Percentiles rank a stretch among this genome's conserved stretches.
Evolutionary conservation across 2,329 filamentous ascomycete species (phyloP).

Genomic region (Colletotrichum paranaense): DNA sequence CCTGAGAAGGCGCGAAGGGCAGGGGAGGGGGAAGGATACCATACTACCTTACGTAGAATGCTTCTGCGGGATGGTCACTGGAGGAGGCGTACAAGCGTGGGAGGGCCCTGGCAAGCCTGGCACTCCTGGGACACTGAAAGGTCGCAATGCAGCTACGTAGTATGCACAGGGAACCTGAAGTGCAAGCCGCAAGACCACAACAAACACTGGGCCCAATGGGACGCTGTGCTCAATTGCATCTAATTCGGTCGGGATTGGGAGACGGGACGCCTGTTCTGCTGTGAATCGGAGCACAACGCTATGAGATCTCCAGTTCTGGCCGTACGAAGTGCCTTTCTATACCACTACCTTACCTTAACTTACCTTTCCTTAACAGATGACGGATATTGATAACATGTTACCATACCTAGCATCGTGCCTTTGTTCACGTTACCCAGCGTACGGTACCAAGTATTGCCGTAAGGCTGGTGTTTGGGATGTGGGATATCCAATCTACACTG

Average conservation of each 20-base stretch:
- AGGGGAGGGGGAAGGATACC: neutral
- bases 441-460: neutral
- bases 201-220: constrained; percentile 14
- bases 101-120: neutral
- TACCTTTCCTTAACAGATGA: neutral
- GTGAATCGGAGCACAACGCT: constrained; percentile 11
- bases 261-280: constrained; percentile 2
- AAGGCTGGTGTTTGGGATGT: neutral
- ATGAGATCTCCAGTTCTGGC: neutral
- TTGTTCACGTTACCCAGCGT: neutral
- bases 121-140: neutral
- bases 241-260: neutral
- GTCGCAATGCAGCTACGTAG: neutral
- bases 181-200: constrained; percentile 4
- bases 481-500: neutral
- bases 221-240: constrained; percentile 1
- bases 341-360: neutral
- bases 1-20: no score
- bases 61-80: neutral
- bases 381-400: neutral
- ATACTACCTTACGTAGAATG: neutral
- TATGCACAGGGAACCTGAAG: neutral
- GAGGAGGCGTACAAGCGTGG: neutral
- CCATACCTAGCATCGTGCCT: neutral
- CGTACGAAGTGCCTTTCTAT: neutral